These are phyloP conservation scores for Ceratocystis cubensis DNA, from an alignment of 2,329 filamentous ascomycete species.

Conservation along the genomic window DNA sequence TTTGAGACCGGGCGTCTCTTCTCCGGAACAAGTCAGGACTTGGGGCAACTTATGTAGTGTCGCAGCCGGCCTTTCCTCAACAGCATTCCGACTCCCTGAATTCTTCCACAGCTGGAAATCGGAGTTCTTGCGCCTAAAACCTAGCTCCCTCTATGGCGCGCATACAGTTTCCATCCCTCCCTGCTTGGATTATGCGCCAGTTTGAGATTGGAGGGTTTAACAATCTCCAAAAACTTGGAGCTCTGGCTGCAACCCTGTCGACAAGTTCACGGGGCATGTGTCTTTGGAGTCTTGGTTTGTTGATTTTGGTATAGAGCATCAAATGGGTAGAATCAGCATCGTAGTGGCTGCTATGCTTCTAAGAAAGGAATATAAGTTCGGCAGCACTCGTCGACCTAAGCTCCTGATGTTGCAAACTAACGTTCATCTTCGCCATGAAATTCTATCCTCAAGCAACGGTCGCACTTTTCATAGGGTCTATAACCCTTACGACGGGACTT, in stretches of 20 bases:
- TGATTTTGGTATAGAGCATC: background rate
- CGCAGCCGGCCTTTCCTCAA: too few species aligned
- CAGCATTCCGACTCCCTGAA: too few species aligned
- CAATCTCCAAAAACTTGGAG: background rate
- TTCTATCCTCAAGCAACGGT: background rate
- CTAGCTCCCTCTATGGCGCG: background rate
- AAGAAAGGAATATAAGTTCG: too few species aligned
- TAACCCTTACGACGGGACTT: background rate
- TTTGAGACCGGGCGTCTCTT: too few species aligned
- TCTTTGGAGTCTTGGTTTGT: background rate
- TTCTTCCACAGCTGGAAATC: too few species aligned
- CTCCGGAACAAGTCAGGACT: too few species aligned
- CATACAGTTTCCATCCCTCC: background rate
- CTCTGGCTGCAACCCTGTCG: background rate
- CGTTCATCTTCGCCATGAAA: background rate
- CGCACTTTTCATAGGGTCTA: background rate
- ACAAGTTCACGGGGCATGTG: background rate
- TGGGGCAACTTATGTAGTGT: too few species aligned
- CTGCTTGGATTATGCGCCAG: background rate
- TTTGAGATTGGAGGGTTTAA: constrained; percentile 4
- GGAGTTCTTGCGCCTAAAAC: background rate
- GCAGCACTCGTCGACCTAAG: background rate
- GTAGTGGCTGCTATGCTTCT: background rate
- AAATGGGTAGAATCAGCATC: too few species aligned
- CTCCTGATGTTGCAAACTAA: too few species aligned